Evolutionary conservation across 179 eudicot genomes (phyloP).

Genomic region (Silene vulgaris): DNA sequence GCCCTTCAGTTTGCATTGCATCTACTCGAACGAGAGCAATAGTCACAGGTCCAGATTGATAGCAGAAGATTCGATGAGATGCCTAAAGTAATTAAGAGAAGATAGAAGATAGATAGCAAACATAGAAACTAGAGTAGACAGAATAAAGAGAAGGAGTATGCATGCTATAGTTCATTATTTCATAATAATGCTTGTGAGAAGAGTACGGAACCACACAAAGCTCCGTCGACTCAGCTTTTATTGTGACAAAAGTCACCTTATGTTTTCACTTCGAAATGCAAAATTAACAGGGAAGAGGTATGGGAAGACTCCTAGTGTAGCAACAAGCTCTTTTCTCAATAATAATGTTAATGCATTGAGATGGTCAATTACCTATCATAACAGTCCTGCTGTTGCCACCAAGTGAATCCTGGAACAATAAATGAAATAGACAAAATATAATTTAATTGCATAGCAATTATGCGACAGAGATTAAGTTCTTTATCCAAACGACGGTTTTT

Average conservation of each 20-base stretch:
- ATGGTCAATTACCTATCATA: slow-evolving; percentile 71
- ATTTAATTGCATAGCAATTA: background rate
- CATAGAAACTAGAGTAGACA: background rate
- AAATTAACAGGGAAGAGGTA: background rate
- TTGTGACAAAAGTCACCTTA: background rate
- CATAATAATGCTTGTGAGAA: slow-evolving; percentile 1
- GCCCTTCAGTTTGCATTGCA: background rate
- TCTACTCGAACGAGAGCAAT: background rate
- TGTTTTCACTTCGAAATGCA: background rate
- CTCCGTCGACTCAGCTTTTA: background rate
- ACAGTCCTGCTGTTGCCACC: slow-evolving; percentile 99
- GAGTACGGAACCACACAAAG: background rate
- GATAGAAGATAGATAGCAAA: background rate
- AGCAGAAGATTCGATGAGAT: background rate
- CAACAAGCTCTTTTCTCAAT: background rate
- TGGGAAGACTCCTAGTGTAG: background rate
- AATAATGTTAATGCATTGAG: background rate
- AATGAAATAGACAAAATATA: slow-evolving; percentile 14
- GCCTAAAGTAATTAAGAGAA: background rate
- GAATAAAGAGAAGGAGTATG: background rate
- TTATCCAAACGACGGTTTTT: background rate
- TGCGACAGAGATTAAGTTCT: background rate
- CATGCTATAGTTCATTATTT: background rate
- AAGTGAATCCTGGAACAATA: slow-evolving; percentile 75
- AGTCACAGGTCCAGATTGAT: background rate